phyloP scores from a whole-genome alignment of 495 filamentous ascomycete species.

The Penicillium flavigenum region DNA sequence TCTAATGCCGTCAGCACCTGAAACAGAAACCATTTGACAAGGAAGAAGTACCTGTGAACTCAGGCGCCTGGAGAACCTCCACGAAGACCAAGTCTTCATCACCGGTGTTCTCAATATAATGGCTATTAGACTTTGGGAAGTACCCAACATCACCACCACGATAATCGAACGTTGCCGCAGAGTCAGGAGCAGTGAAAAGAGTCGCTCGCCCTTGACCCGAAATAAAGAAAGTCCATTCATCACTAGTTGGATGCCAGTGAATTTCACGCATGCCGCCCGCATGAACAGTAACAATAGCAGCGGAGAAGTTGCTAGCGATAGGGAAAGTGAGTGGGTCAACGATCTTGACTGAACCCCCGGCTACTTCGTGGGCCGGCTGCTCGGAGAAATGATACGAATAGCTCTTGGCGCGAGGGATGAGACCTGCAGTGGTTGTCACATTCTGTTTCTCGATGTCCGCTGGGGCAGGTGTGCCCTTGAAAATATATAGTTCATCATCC shows the following conservation, averaged over 20 bases:
- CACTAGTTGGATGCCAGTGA: slow-evolving; percentile 74
- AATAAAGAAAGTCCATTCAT: slow-evolving; percentile 80
- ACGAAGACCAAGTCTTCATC: slow-evolving; percentile 66
- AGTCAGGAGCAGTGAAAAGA: slow-evolving; percentile 56
- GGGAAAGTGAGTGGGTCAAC: slow-evolving; percentile 65
- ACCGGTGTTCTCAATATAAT: slow-evolving; percentile 75
- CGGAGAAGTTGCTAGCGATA: slow-evolving; percentile 57
- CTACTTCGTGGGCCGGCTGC: slow-evolving; percentile 55
- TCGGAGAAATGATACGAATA: slow-evolving; percentile 70
- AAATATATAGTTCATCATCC: slow-evolving; percentile 64
- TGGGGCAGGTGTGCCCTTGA: slow-evolving; percentile 62
- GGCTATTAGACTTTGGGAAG: slow-evolving; percentile 61
- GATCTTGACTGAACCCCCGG: slow-evolving; percentile 67
- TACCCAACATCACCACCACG: slow-evolving; percentile 70
- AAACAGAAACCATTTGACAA: neutral
- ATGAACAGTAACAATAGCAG: slow-evolving; percentile 62
- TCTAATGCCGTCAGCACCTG: slow-evolving; percentile 36
- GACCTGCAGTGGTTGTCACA: slow-evolving; percentile 58
- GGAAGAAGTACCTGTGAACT: slow-evolving; percentile 53
- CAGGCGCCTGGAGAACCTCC: slow-evolving; percentile 66
- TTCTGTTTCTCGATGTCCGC: slow-evolving; percentile 61
- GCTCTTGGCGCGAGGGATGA: slow-evolving; percentile 47
- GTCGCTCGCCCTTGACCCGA: slow-evolving; percentile 65
- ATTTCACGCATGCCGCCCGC: slow-evolving; percentile 76
- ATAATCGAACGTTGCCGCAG: slow-evolving; percentile 72